Evolutionary conservation across 176 grass and related monocot genomes (phyloP).

Genomic region (Elaeis guineensis): DNA sequence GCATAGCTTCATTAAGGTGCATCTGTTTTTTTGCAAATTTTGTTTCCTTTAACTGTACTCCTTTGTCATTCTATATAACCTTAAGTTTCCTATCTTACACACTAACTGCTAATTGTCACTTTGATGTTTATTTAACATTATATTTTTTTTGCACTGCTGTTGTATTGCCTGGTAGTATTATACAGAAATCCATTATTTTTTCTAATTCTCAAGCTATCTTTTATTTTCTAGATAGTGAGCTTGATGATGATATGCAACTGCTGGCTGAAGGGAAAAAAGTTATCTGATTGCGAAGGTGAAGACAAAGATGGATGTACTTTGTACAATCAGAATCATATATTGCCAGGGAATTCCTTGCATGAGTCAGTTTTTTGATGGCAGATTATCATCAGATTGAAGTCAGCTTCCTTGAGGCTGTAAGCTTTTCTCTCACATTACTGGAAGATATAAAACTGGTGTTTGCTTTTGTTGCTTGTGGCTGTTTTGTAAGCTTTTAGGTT

Average conservation of each 20-base stretch:
- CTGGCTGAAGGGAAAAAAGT: conserved; percentile 43
- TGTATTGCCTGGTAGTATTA: no score
- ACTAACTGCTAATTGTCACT: no score
- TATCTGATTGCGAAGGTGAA: conserved; percentile 49
- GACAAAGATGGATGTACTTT: conserved; percentile 35
- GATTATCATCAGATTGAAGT: conserved; percentile 19
- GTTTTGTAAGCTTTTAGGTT: not conserved
- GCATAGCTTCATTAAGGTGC: no score
- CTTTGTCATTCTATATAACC: no score
- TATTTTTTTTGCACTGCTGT: no score
- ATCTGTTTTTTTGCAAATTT: no score
- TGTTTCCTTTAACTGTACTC: no score
- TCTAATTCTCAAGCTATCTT: not conserved
- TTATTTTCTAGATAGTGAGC: not conserved
- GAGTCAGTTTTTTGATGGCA: not conserved
- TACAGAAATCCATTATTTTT: no score
- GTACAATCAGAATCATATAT: not conserved
- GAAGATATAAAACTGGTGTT: not conserved
- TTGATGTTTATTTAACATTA: no score
- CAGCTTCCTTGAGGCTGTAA: not conserved
- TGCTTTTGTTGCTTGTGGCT: not conserved
- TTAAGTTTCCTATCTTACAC: no score
- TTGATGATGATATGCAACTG: conserved; percentile 22
- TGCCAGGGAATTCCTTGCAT: not conserved
- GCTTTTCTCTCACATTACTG: conserved; percentile 2